Evolutionary conservation across 2,329 filamentous ascomycete species (phyloP).

Genomic region (Fusarium musae): DNA sequence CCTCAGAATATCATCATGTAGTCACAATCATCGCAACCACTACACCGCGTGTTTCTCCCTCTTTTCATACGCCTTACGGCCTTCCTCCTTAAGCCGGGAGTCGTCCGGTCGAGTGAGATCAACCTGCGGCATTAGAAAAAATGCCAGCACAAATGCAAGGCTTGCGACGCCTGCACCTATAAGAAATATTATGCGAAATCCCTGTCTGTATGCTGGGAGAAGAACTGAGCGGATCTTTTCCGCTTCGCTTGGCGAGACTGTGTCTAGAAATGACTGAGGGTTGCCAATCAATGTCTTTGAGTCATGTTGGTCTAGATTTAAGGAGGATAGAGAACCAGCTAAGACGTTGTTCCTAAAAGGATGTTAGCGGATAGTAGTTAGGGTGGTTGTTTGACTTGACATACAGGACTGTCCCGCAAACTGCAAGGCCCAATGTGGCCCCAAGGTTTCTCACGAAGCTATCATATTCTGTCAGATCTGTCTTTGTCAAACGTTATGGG

Average conservation of each 20-base stretch:
- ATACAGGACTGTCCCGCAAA: constrained; percentile 54
- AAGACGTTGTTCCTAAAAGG: constrained; percentile 52
- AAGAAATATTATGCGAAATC: constrained; percentile 54
- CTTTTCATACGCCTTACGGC: constrained; percentile 36
- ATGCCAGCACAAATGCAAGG: constrained; percentile 51
- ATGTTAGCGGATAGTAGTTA: neutral
- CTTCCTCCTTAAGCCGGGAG: constrained; percentile 51
- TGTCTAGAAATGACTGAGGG: constrained; percentile 48
- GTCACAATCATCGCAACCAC: too few species aligned
- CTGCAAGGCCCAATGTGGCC: constrained; percentile 52
- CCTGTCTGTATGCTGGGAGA: constrained; percentile 51
- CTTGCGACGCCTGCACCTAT: constrained; percentile 51
- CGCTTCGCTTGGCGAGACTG: constrained; percentile 45
- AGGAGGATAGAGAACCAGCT: constrained; percentile 41
- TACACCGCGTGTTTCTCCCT: neutral
- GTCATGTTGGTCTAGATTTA: constrained; percentile 39
- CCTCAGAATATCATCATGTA: too few species aligned
- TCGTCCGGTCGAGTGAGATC: constrained; percentile 53
- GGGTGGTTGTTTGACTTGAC: neutral
- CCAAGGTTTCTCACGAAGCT: constrained; percentile 56
- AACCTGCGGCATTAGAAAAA: constrained; percentile 54
- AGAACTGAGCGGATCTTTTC: constrained; percentile 47
- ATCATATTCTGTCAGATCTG: neutral
- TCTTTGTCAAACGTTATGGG: neutral
- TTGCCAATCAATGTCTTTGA: constrained; percentile 47